Evolutionary conservation across 140 eudicot genomes (phyloP).

Genomic region (Anethum foeniculum): DNA sequence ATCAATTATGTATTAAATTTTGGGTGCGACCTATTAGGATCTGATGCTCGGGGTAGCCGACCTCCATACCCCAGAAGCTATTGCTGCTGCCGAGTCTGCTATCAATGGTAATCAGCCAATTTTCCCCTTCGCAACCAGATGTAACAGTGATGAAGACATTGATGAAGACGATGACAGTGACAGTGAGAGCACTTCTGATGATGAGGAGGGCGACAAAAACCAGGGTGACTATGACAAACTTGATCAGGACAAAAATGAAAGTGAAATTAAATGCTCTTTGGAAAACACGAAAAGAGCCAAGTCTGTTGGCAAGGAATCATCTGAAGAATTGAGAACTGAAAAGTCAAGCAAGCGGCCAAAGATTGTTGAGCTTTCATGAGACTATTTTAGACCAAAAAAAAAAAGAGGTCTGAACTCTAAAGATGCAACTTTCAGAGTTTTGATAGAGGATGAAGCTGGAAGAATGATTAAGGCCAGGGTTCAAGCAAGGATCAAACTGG

Average conservation of each 20-base stretch:
- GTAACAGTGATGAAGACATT: neutral
- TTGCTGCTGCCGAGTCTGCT: slow-evolving; percentile 49
- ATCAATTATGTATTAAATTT: neutral
- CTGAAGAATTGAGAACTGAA: neutral
- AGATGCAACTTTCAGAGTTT: neutral
- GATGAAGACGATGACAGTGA: neutral
- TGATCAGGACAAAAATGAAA: neutral
- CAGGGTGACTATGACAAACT: neutral
- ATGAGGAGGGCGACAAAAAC: slow-evolving; percentile 12
- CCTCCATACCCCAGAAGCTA: slow-evolving; percentile 51
- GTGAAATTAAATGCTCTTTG: neutral
- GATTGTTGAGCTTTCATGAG: slow-evolving; percentile 13
- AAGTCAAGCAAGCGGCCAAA: neutral
- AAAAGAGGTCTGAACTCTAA: neutral
- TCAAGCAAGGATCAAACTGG: neutral
- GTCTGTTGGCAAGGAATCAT: neutral
- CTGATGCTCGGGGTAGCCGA: slow-evolving; percentile 58
- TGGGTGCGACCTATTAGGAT: slow-evolving; percentile 21
- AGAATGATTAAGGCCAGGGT: neutral
- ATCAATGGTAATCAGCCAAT: slow-evolving; percentile 32
- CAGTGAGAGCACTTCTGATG: slow-evolving; percentile 13
- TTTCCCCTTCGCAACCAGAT: neutral
- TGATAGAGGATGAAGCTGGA: neutral
- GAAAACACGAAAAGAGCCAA: neutral
- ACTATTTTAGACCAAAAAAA: neutral